phyloP scores from a whole-genome alignment of 306 rosid species.

The Mucuna pruriens region DNA sequence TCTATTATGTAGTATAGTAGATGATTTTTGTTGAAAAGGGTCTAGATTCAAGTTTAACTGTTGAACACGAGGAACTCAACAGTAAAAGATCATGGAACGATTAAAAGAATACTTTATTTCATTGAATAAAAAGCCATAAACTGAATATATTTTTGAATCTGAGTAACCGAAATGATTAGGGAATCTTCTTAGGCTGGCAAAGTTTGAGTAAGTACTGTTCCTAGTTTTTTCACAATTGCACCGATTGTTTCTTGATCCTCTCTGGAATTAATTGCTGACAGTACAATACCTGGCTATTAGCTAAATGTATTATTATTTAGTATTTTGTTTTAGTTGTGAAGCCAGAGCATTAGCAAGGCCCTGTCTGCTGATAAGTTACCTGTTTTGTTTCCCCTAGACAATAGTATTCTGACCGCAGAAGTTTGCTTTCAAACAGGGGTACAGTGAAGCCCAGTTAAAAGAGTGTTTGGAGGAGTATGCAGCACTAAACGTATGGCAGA shows the following conservation, averaged over 20 bases:
- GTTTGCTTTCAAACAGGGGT: slow-evolving; percentile 68
- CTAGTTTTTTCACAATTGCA: background rate
- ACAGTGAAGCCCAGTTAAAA: slow-evolving; percentile 94
- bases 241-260: background rate
- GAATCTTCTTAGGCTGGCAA: background rate
- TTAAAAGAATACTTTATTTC: background rate
- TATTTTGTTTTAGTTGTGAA: slow-evolving; percentile 8
- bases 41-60: slow-evolving; percentile 12
- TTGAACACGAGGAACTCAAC: background rate
- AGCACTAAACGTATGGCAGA: slow-evolving; percentile 97
- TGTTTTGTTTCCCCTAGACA: background rate
- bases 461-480: slow-evolving; percentile 98
- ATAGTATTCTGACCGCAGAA: slow-evolving; percentile 24
- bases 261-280: background rate
- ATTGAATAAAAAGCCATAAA: background rate
- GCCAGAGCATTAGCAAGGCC: background rate
- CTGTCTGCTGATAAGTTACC: background rate
- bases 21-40: background rate
- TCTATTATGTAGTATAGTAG: slow-evolving; percentile 3
- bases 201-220: background rate
- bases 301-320: background rate
- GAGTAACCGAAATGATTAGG: background rate
- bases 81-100: background rate
- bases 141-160: background rate
- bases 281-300: background rate